Percentiles rank a stretch among this genome's conserved stretches.
phyloP scores from a whole-genome alignment of 2,329 filamentous ascomycete genomes.

The Exophiala mesophila region DNA sequence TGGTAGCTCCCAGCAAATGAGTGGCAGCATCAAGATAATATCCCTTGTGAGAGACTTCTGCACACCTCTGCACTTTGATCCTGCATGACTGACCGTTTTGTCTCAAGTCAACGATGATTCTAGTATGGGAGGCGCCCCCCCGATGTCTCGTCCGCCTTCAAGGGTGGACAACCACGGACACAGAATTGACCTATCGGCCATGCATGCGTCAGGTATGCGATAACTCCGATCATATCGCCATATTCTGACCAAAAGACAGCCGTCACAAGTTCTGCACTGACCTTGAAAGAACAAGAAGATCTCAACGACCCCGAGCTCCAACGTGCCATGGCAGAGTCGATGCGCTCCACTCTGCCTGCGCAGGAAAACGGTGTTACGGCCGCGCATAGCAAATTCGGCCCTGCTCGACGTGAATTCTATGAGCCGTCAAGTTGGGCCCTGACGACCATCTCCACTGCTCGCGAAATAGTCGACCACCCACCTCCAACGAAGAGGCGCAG shows the following conservation, averaged over 20 bases:
- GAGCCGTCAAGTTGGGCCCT: slow-evolving; percentile 53
- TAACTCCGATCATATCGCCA: neutral
- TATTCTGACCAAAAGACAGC: slow-evolving; percentile 11
- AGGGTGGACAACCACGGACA: slow-evolving; percentile 34
- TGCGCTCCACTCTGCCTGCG: slow-evolving; percentile 37
- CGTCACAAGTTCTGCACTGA: slow-evolving; percentile 28
- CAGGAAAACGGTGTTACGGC: slow-evolving; percentile 54
- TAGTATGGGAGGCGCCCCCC: slow-evolving; percentile 33
- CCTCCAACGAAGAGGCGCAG: slow-evolving; percentile 47
- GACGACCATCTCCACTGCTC: slow-evolving; percentile 44
- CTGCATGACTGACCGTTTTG: slow-evolving; percentile 26
- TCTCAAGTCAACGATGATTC: slow-evolving; percentile 36
- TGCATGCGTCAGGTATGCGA: slow-evolving; percentile 30
- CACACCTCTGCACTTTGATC: neutral
- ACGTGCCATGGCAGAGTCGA: slow-evolving; percentile 44
- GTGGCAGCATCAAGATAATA: slow-evolving; percentile 23
- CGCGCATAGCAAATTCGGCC: slow-evolving; percentile 45
- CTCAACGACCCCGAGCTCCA: slow-evolving; percentile 41
- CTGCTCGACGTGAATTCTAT: slow-evolving; percentile 51
- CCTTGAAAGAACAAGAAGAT: slow-evolving; percentile 33
- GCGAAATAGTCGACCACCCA: slow-evolving; percentile 53
- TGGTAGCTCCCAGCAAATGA: slow-evolving; percentile 15
- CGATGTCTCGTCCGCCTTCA: slow-evolving; percentile 46
- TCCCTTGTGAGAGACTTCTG: slow-evolving; percentile 20
- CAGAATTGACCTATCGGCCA: slow-evolving; percentile 27